These are phyloP conservation scores for Auriscalpium vulgare DNA, from an alignment of 768 basidiomycete genomes.

Conservation along the genomic window DNA sequence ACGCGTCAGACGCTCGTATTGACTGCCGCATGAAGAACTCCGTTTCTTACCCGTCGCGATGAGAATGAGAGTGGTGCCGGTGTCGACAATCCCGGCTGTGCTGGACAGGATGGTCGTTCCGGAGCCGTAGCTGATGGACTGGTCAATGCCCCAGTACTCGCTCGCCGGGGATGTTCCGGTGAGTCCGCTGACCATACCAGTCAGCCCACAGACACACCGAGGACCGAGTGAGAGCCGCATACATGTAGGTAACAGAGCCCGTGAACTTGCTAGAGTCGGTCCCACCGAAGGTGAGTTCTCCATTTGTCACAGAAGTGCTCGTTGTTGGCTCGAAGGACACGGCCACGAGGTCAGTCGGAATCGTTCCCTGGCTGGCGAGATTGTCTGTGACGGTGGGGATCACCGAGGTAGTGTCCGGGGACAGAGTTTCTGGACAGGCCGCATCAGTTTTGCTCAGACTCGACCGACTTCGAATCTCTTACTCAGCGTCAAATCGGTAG, in stretches of 20 bases:
- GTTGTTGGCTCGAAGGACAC: constrained; percentile 27
- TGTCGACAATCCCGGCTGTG: constrained; percentile 29
- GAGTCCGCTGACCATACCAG: constrained; percentile 18
- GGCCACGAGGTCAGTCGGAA: constrained; percentile 18
- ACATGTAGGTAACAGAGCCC: constrained; percentile 24
- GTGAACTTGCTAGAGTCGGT: constrained; percentile 25
- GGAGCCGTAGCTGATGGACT: constrained; percentile 22
- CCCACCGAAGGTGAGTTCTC: constrained; percentile 31
- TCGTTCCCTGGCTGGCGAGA: constrained; percentile 23
- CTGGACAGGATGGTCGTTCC: constrained; percentile 19
- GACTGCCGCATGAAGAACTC: constrained; percentile 1
- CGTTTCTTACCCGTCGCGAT: constrained; percentile 21
- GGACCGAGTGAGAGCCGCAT: constrained; percentile 1
- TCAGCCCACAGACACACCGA: background rate
- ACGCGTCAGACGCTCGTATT: constrained; percentile 14
- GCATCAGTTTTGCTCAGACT: no score
- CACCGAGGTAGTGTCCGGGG: constrained; percentile 3
- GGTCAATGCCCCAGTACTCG: constrained; percentile 27
- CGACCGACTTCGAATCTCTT: constrained; percentile 28
- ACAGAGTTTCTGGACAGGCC: constrained; percentile 24
- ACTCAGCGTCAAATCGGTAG: constrained; percentile 43
- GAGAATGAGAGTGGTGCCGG: constrained; percentile 28
- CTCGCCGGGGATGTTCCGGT: constrained; percentile 25
- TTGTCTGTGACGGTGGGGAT: constrained; percentile 50
- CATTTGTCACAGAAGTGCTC: constrained; percentile 19